Evolutionary conservation across 495 filamentous ascomycete species (phyloP), one percentile per base, ranked within the genome.

Genomic region (Glutinoglossum americanum): DNA sequence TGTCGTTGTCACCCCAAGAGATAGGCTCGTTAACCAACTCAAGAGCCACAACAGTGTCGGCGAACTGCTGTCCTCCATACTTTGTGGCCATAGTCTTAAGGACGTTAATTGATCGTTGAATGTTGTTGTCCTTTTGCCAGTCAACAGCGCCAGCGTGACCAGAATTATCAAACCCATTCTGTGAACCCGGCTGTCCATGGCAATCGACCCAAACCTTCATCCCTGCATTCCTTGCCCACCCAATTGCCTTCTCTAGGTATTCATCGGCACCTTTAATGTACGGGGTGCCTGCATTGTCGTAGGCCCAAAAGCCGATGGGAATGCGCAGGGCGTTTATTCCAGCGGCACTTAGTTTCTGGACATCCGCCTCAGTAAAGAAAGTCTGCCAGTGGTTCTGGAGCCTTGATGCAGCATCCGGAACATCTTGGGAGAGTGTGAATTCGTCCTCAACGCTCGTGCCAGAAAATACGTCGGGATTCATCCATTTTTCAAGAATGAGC

Each of bases 291-390:
- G 71, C 61, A 6, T 77, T 57, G 19, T 69, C 70, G 19, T 84
- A 66, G 35, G 82, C 80, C 85, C 85, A 90, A 65, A 88, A 88
- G 17, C 85, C 85, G 56, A 89, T 74, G 1, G 85, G 85, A 56
- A 90, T 88, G 56, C 85, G 74, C 39, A 89, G 82, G 57, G 85
- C 81, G 66, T 87, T 89, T 60, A 89, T 64, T 15, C 85, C 85
- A 3, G 74, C 70, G 5, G 66, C 64, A 15, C 76, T 76, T 54
- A 89, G 88, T 54, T 80, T 71, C 7, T 71, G 66, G 62, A 89
- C 83, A 66, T 89, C 85, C 41, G 67, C 73, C 60, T 78, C 67
- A 6, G 79, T 83, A 63, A 88, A 80, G 71, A 76, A 89, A 55
- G 69, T 71, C 53, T 67, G 66, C 81, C 81, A 85, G 62, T 85